Conservation (phyloP, 2,329 filamentous ascomycete species). For the Colletotrichum salicis region DNA sequence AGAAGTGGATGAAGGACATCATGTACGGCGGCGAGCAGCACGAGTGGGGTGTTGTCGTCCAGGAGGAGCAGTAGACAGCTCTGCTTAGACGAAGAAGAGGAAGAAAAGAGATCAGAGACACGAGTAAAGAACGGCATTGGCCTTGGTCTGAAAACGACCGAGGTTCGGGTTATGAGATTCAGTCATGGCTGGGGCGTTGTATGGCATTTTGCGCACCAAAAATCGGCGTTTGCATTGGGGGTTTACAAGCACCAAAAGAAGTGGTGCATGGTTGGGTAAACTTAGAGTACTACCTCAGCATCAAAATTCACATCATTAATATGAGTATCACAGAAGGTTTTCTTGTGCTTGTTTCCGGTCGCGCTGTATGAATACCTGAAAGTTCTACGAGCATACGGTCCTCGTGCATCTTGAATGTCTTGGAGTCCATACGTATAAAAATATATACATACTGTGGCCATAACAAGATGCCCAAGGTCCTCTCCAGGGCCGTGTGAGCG, state of each 20-base stretch:
- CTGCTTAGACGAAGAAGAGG: background rate
- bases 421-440: no score
- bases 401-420: no score
- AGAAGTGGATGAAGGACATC: constrained; percentile 75
- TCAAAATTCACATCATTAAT: constrained; percentile 4
- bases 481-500: no score
- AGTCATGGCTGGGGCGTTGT: constrained; percentile 16
- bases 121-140: background rate
- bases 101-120: background rate
- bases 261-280: background rate
- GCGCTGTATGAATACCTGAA: no score
- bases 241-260: background rate
- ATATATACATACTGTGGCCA: no score
- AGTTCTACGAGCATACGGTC: no score
- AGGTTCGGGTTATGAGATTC: background rate
- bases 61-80: constrained; percentile 64
- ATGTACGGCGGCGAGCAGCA: constrained; percentile 79
- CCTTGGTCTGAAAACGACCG: background rate
- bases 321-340: background rate
- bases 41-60: constrained; percentile 75
- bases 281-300: background rate
- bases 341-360: background rate
- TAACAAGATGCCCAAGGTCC: no score
- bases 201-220: constrained; percentile 10
- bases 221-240: background rate